Percentiles rank a stretch among this genome's conserved stretches.
These are phyloP conservation scores for Cinnamomum micranthum DNA, from an alignment of 164 flowering plant genomes.

Conservation along the genomic window DNA sequence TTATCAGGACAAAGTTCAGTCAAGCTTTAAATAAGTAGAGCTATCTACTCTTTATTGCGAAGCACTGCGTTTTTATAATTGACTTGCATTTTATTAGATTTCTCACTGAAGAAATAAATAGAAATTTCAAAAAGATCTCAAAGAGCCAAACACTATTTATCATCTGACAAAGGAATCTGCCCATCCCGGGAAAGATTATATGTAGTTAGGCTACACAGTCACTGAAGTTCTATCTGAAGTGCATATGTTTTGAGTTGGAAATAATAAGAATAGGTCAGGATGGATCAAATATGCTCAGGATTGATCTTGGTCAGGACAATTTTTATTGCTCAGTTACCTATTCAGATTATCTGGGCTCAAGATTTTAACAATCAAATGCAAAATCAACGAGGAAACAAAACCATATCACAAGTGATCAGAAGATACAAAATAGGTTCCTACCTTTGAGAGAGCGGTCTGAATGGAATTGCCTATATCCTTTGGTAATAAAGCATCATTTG, in stretches of 20 bases:
- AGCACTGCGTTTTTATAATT: no score
- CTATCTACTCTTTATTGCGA: no score
- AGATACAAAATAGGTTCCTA: constrained; percentile 12
- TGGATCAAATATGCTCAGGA: background rate
- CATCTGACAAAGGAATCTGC: no score
- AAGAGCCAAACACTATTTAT: no score
- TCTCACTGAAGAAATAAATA: no score
- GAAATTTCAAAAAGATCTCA: no score
- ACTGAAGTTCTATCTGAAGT: background rate
- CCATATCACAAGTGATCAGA: background rate
- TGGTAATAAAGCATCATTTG: constrained; percentile 22
- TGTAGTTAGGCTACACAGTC: background rate
- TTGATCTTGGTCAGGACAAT: background rate
- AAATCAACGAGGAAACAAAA: background rate
- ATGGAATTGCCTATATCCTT: constrained; percentile 49
- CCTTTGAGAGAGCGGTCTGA: constrained; percentile 47
- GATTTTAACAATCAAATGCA: background rate
- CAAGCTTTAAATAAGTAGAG: no score
- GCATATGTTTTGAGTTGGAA: no score
- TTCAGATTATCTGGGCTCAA: background rate
- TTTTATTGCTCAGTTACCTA: background rate
- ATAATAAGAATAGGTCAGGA: background rate
- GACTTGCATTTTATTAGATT: no score
- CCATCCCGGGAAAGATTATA: background rate
- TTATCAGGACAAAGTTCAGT: no score